These are phyloP conservation scores for Penicillium parvum DNA, from an alignment of 495 filamentous ascomycete species.

Conservation along the genomic window DNA sequence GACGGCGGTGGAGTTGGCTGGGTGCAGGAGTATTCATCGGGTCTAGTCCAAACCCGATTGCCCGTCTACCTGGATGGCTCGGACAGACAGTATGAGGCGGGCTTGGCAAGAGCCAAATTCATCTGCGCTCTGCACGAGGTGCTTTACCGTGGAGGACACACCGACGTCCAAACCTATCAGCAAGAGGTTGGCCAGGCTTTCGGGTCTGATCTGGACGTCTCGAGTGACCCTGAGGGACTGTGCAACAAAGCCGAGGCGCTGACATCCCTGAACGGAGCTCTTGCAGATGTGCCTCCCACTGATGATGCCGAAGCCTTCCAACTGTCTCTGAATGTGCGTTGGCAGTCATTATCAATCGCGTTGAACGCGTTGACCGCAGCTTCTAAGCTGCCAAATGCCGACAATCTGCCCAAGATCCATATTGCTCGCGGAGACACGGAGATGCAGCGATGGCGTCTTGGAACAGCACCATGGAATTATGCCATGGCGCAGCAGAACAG, in stretches of 20 bases:
- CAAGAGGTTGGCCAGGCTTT: conserved; percentile 44
- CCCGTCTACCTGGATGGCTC: conserved; percentile 41
- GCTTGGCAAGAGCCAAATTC: conserved; percentile 51
- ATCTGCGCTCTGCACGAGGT: conserved; percentile 50
- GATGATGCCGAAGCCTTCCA: conserved; percentile 24
- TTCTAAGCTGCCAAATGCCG: conserved; percentile 45
- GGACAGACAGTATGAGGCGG: conserved; percentile 46
- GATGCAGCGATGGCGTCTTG: conserved; percentile 53
- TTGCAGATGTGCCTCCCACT: conserved; percentile 31
- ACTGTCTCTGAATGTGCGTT: conserved; percentile 35
- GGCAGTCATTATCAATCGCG: conserved; percentile 47
- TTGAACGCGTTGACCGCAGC: conserved; percentile 49
- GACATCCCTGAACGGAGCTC: conserved; percentile 46
- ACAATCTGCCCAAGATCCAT: conserved; percentile 57
- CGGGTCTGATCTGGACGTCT: conserved; percentile 34
- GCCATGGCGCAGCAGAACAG: conserved; percentile 44
- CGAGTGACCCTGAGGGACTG: conserved; percentile 45
- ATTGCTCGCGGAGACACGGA: conserved; percentile 59
- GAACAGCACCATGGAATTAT: conserved; percentile 43
- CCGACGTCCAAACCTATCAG: conserved; percentile 48
- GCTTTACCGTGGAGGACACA: conserved; percentile 46
- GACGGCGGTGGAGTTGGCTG: conserved; percentile 41
- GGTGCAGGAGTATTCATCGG: conserved; percentile 52
- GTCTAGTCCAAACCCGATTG: conserved; percentile 44
- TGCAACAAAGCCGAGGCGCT: conserved; percentile 57